phyloP scores from a whole-genome alignment of 305 asterid species.

The Solanum hybrid region DNA sequence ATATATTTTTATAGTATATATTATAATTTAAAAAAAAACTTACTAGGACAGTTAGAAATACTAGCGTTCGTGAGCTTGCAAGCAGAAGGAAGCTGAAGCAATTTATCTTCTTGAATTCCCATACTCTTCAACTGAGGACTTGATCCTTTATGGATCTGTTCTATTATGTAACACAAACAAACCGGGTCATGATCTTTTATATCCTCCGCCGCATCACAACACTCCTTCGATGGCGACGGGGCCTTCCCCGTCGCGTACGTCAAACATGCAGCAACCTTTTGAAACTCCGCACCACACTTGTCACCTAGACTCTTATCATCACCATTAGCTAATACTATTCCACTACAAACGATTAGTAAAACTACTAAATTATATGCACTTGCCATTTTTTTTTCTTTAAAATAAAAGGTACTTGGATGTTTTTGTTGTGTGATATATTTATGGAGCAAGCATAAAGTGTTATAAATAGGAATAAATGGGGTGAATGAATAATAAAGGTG shows the following conservation, averaged over 20 bases:
- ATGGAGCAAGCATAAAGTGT: not conserved
- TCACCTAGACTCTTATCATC: not conserved
- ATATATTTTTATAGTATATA: not conserved
- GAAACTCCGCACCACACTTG: constrained; percentile 47
- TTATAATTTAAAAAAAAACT: not conserved
- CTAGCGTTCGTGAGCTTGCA: constrained; percentile 62
- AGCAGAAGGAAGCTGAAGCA: constrained; percentile 69
- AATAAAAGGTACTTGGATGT: not conserved
- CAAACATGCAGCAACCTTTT: constrained; percentile 54
- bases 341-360: not conserved
- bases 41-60: constrained; percentile 65
- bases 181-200: constrained; percentile 46
- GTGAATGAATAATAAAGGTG: not conserved
- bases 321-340: not conserved
- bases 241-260: constrained; percentile 58
- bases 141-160: constrained; percentile 65
- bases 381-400: not conserved
- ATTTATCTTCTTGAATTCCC: constrained; percentile 61
- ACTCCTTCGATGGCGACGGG: constrained; percentile 47
- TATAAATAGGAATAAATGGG: not conserved
- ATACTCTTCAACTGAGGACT: constrained; percentile 43
- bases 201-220: constrained; percentile 53
- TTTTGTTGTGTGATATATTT: not conserved
- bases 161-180: constrained; percentile 60
- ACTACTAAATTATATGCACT: not conserved